Evolutionary conservation across 345 rosid species (phyloP), one percentile per base, ranked within the genome.

Genomic region (Cardamine resedifolia): DNA sequence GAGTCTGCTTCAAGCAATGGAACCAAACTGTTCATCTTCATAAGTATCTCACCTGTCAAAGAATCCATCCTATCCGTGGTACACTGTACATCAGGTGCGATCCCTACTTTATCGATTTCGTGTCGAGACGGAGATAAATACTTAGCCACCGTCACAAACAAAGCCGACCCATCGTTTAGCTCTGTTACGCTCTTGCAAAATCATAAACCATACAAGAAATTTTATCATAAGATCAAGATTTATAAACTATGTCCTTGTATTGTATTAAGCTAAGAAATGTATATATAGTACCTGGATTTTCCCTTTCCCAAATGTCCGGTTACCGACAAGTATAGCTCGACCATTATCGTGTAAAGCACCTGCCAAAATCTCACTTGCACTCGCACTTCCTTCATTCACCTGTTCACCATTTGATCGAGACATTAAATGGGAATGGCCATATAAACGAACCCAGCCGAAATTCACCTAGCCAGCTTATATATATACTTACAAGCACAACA

Each of bases 341-440:
- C 98, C 98, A 55, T 90, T 90, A 38, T 92, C 98, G 20, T 88
- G 96, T 44, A 92, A 72, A 5, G 98, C 98, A 53, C 95, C 87
- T 14, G 98, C 98, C 82, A 92, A 69, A 72, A 92, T 90, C 83
- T 92, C 98, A 66, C 98, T 92, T 30, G 98, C 98, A 70, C 98
- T 92, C 15, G 96, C 98, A 79, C 98, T 92, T 78, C 95, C 88
- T 72, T 87, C 96, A 51, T 92, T 88, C 57, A 92, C 96, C 98
- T 92, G 66, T 56, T 80, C 70, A 76, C 34, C 45, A 58, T 56
- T 28, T 66, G 47, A 27, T 14, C 4, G 1, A 66, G 23, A 24
- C 50, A 64, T 19, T 14, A 27, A 61, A 3, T 70, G 30, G 28
- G 15, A 58, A 27, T n/a, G 43, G n/a, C 20, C 64, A 15, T 28